A percentile compares a stretch with the other conserved stretches of the same genome.
Evolutionary conservation across 2,329 filamentous ascomycete genomes (phyloP).

Genomic region (Fusarium irregulare): DNA sequence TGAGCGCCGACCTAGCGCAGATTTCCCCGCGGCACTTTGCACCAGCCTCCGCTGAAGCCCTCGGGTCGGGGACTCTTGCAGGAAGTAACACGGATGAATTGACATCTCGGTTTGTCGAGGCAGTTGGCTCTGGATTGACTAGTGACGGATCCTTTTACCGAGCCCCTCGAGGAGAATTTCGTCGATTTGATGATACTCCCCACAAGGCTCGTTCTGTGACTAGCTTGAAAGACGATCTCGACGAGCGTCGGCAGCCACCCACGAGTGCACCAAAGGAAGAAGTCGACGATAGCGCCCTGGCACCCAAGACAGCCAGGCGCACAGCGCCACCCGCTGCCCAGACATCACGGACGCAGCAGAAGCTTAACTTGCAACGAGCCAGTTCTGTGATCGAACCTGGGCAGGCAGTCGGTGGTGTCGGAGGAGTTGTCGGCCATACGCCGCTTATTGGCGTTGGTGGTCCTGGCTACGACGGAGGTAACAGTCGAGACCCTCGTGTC

Average conservation of each 20-base stretch:
- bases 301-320: slow-evolving; percentile 57
- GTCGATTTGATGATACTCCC: slow-evolving; percentile 49
- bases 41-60: slow-evolving; percentile 46
- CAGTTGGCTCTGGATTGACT: slow-evolving; percentile 60
- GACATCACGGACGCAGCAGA: slow-evolving; percentile 78
- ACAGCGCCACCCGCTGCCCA: slow-evolving; percentile 59
- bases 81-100: slow-evolving; percentile 59
- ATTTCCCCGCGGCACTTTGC: slow-evolving; percentile 54
- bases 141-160: slow-evolving; percentile 66
- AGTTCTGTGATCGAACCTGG: slow-evolving; percentile 77
- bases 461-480: slow-evolving; percentile 63
- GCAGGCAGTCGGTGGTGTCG: slow-evolving; percentile 54
- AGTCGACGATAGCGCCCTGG: slow-evolving; percentile 58
- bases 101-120: slow-evolving; percentile 70
- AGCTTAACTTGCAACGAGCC: slow-evolving; percentile 78
- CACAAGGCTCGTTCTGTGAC: slow-evolving; percentile 58
- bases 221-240: slow-evolving; percentile 48
- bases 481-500: slow-evolving; percentile 69
- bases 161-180: slow-evolving; percentile 47
- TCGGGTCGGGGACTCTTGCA: slow-evolving; percentile 41
- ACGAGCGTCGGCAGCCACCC: slow-evolving; percentile 35
- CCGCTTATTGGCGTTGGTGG: slow-evolving; percentile 65
- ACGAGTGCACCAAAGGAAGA: slow-evolving; percentile 46
- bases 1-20: slow-evolving; percentile 67
- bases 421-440: slow-evolving; percentile 56